Evolutionary conservation across 2,329 filamentous ascomycete genomes (phyloP), one percentile per base, ranked within the genome.

Genomic region (Aspergillus ibericus): DNA sequence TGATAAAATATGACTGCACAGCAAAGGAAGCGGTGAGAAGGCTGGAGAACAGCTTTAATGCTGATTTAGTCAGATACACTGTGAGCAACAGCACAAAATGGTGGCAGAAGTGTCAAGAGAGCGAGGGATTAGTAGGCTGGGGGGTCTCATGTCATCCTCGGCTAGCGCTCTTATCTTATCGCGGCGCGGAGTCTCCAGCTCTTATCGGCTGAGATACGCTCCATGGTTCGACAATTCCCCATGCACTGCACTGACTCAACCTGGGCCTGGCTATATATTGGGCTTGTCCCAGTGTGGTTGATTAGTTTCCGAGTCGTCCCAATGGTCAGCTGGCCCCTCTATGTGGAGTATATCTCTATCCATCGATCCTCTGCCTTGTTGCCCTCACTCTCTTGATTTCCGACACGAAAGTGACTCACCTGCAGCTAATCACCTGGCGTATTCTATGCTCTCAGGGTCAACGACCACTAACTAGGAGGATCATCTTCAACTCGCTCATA

Each of bases 61-160:
- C 13, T 35, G 15, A 47, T n/a, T 7, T 32, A 10, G 29, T 10
- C 9, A 32, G 7, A 32, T 10, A 10, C 9, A 29, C 22, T 25
- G 22, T 25, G 22, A 25, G 22, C 29, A 32, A 32, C 12, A 9
- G 9, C 29, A 32, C 29, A 2, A 10, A 32, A 32, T 51, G 51
- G 44, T 35, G 34, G 34, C 35, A 16, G 25, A 15, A 40, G 36
- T 6, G 36, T 7, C 7, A 32, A 32, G 29, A 32, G 22, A 25
- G 22, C n/a, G n/a, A n/a, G n/a, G 6, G 27, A 29, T 5, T 5
- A 4, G 27, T 5, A 4, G 27, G 27, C 27, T 29, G 6, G 27
- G 9, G 27, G 6, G 25, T 50, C 38, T 56, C 57, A 59, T 59
- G 58, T 57, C 58, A 59, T 59, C 58, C 18, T 20, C 36, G 36